A percentile compares a stretch with the other conserved stretches of the same genome.
Conservation (phyloP, 371 early-diverging fungal species). For the Choanephora cucurbitarum region DNA sequence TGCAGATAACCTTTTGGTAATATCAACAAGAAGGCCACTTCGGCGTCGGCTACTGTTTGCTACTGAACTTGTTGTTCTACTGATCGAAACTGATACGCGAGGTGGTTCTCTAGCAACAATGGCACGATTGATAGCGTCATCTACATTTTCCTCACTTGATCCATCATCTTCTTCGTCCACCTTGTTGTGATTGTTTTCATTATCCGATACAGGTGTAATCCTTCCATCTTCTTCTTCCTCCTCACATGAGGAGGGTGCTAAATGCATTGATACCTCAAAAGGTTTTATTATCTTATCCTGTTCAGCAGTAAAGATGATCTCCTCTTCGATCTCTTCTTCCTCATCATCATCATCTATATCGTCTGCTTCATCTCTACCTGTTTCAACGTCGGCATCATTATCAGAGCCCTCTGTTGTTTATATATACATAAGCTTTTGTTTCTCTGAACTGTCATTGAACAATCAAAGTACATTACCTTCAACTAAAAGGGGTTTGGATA, state of each 20-base stretch:
- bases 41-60: constrained; percentile 3
- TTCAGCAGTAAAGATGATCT: constrained; percentile 44
- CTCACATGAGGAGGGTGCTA: constrained; percentile 3
- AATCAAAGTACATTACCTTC: background rate
- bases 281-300: constrained; percentile 33
- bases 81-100: constrained; percentile 36
- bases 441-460: too few relatives aligned
- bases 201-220: constrained; percentile 31
- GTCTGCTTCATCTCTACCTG: constrained; percentile 20
- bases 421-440: background rate
- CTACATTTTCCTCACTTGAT: constrained; percentile 42
- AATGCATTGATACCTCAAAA: constrained; percentile 37
- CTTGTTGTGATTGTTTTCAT: constrained; percentile 19
- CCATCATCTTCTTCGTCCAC: constrained; percentile 35
- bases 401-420: constrained; percentile 9
- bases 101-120: constrained; percentile 38
- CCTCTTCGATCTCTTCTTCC: constrained; percentile 34
- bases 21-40: constrained; percentile 6
- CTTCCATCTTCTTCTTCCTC: constrained; percentile 30
- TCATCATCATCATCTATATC: constrained; percentile 34
- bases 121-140: constrained; percentile 41
- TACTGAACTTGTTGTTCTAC: constrained; percentile 24
- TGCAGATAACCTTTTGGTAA: background rate
- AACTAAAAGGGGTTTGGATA: constrained; percentile 3
- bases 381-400: constrained; percentile 12